Base-by-base conservation (phyloP, 495 filamentous ascomycete genomes). In the Choiromyces venosus region DNA sequence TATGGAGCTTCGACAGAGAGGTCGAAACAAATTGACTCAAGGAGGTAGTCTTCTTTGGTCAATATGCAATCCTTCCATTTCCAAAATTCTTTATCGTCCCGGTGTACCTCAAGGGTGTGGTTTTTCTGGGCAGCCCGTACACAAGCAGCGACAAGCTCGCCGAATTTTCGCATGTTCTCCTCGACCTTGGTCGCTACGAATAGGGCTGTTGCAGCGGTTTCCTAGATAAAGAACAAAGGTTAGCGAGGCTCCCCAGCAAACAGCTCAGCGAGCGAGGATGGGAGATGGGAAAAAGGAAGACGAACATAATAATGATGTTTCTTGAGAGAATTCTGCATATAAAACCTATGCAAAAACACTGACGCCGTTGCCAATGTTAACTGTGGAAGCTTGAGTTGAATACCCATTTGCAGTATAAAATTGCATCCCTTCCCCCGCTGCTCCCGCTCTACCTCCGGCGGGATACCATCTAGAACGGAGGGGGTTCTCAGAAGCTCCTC, bases 161-260 rank as follows among this genome's bases (percentile, higher is more conserved):
- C 93, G 78, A 96, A 96, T 78, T 95, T 96, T 37, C 94, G 91
- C 79, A 92, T 92, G 80, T 94, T 94, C 81, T 99, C 95, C 76
- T 98, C 95, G 8, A 96, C 94, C 83, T 99, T 99, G 77, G 93
- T 96, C 12, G 95, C 94, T 10, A 99, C 87, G 79, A 97, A 98
- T 9, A 99, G 86, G 4, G 93, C 86, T 0, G 93, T 96, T 0
- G 93, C 95, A 2, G 92, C 95, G 65, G 95, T 91, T 78, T 88
- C 89, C 88, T 90, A 76, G 35, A 66, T 64, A 74, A 37, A 10
- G 25, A 70, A 36, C 29, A 76, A 25, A 39, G 64, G 37, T 80
- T 75, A 80, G 82, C 81, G 74, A 69, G n/a, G 68, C 65, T 56
- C 56, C 37, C n/a, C 21, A 37, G 21, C 35, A 65, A 39, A 56